Conservation (phyloP, 257 asterid species). For the Solanum pennellii region DNA sequence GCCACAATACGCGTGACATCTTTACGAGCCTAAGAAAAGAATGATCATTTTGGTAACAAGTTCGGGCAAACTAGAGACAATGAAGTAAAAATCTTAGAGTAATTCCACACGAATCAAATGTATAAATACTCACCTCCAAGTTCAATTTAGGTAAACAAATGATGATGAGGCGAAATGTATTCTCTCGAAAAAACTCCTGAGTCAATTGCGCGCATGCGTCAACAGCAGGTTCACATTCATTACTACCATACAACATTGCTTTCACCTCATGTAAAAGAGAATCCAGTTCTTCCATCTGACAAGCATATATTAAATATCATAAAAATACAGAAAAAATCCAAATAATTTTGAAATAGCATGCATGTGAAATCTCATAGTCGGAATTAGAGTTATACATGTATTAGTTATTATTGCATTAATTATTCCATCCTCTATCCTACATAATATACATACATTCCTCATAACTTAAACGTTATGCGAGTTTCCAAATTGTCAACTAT, state of each 20-base stretch:
- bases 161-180: conserved; percentile 61
- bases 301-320: too few species aligned
- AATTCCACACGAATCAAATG: not conserved
- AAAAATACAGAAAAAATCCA: not conserved
- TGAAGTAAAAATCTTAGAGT: not conserved
- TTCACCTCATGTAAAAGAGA: conserved; percentile 47
- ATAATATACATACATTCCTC: not conserved
- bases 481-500: not conserved
- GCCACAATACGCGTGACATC: conserved; percentile 84
- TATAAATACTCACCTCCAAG: conserved; percentile 47
- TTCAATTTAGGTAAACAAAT: conserved; percentile 55
- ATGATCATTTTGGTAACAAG: not conserved
- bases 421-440: not conserved
- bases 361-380: not conserved
- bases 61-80: not conserved
- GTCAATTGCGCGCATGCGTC: conserved; percentile 74
- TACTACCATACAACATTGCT: conserved; percentile 56
- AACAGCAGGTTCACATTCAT: conserved; percentile 58
- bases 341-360: not conserved
- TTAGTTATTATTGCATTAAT: not conserved
- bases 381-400: not conserved
- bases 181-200: conserved; percentile 53
- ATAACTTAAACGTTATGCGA: not conserved
- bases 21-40: conserved; percentile 52
- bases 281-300: conserved; percentile 54